These are phyloP conservation scores for Pichia californica DNA, from an alignment of 805 yeast genomes.

Conservation along the genomic window DNA sequence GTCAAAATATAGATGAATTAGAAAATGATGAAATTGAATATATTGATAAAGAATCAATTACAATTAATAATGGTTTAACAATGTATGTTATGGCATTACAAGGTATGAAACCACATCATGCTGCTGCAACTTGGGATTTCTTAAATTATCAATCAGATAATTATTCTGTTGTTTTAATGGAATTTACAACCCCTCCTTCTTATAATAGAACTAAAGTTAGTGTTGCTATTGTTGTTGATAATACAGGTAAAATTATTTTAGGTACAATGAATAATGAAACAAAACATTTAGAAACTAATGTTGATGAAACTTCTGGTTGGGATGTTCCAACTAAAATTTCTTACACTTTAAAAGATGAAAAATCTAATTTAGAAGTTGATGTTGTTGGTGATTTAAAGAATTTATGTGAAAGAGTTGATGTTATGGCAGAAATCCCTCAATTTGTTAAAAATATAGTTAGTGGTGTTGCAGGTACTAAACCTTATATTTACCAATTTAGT, in stretches of 20 bases:
- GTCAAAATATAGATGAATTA: slow-evolving; percentile 15
- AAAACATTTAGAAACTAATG: slow-evolving; percentile 46
- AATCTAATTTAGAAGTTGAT: slow-evolving; percentile 36
- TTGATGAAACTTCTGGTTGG: slow-evolving; percentile 89
- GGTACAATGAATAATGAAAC: slow-evolving; percentile 63
- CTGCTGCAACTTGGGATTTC: slow-evolving; percentile 96
- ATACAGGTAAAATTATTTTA: slow-evolving; percentile 51
- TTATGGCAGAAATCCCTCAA: slow-evolving; percentile 93
- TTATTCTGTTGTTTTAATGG: slow-evolving; percentile 80
- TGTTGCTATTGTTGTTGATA: slow-evolving; percentile 65
- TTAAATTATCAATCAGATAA: slow-evolving; percentile 76
- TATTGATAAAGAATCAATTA: slow-evolving; percentile 8
- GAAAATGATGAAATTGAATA: slow-evolving; percentile 10
- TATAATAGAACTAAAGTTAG: slow-evolving; percentile 79
- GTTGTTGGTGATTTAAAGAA: slow-evolving; percentile 55
- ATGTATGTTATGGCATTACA: slow-evolving; percentile 96
- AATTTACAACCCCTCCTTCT: slow-evolving; percentile 88
- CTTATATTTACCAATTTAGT: slow-evolving; percentile 91
- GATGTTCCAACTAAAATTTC: slow-evolving; percentile 66
- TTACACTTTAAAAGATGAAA: slow-evolving; percentile 41
- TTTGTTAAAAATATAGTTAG: slow-evolving; percentile 90
- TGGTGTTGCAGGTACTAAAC: slow-evolving; percentile 93
- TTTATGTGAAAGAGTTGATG: slow-evolving; percentile 87
- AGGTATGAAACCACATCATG: slow-evolving; percentile 99
- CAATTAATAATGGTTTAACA: slow-evolving; percentile 38